Conservation (phyloP, 1,139 yeast species). For the Blastobotrys buckinghamii region DNA sequence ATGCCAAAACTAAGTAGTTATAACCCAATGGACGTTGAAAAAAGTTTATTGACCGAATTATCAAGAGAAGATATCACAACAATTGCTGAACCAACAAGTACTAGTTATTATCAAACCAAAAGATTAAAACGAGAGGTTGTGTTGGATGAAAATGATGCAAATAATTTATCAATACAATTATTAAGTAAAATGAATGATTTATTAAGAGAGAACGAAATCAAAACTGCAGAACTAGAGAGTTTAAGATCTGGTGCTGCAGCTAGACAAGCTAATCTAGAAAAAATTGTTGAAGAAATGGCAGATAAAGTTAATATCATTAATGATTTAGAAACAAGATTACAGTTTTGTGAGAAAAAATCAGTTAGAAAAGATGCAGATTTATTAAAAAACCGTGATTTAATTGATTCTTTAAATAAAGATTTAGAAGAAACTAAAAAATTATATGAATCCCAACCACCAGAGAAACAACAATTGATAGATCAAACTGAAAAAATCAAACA, state of each 20-base stretch:
- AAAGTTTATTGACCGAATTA: constrained; percentile 72
- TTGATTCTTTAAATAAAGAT: constrained; percentile 13
- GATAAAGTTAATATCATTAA: constrained; percentile 29
- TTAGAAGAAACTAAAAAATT: constrained; percentile 17
- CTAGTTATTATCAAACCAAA: constrained; percentile 52
- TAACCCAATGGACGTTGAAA: constrained; percentile 68
- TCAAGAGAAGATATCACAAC: too few species aligned
- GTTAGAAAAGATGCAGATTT: constrained; percentile 23
- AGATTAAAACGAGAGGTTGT: constrained; percentile 53
- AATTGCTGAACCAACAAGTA: background rate
- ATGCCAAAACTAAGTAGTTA: constrained; percentile 58
- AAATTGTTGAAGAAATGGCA: constrained; percentile 39
- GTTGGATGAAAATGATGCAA: background rate
- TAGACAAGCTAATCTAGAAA: constrained; percentile 35
- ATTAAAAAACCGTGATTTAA: constrained; percentile 18
- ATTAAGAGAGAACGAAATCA: constrained; percentile 18
- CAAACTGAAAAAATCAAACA: constrained; percentile 36
- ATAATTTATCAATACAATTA: constrained; percentile 44
- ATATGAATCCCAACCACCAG: constrained; percentile 18
- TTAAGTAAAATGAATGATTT: constrained; percentile 35
- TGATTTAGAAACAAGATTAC: constrained; percentile 23
- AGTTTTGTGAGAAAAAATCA: constrained; percentile 25
- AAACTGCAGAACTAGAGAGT: constrained; percentile 30
- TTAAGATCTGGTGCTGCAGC: constrained; percentile 30
- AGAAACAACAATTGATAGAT: constrained; percentile 31